Conservation (phyloP, 1,284 basidiomycete genomes). For the Rhodotorula sp. region DNA sequence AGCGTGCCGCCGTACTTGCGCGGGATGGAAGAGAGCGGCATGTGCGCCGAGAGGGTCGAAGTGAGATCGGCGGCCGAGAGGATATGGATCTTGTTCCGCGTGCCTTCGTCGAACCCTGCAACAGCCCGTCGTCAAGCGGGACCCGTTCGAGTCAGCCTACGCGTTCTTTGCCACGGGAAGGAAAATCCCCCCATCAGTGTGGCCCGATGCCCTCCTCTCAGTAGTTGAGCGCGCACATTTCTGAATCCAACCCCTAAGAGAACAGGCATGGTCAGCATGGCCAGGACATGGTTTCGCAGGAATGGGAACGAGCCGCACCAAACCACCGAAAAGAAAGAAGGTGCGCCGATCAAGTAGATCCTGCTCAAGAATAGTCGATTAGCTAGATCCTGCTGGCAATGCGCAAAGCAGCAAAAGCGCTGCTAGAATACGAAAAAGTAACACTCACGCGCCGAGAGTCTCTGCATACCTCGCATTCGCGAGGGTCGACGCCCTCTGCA, state of each 20-base stretch:
- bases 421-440: too few species aligned
- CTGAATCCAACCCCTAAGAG: slow-evolving; percentile 66
- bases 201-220: too few species aligned
- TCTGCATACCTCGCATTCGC: slow-evolving; percentile 80
- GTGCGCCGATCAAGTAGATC: slow-evolving; percentile 66
- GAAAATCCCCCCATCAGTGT: too few species aligned
- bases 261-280: slow-evolving; percentile 7
- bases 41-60: slow-evolving; percentile 47
- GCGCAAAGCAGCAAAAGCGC: not conserved
- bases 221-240: too few species aligned
- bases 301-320: not conserved
- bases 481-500: slow-evolving; percentile 68
- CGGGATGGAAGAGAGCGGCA: slow-evolving; percentile 62
- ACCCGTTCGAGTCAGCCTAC: not conserved
- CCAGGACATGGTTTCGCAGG: not conserved
- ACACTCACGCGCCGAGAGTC: slow-evolving; percentile 43
- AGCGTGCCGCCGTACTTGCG: slow-evolving; percentile 58
- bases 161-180: too few species aligned
- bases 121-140: not conserved
- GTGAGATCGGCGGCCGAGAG: slow-evolving; percentile 32
- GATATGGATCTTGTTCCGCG: slow-evolving; percentile 40
- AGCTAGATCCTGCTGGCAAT: slow-evolving; percentile 46
- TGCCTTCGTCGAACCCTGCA: slow-evolving; percentile 30
- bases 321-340: slow-evolving; percentile 59
- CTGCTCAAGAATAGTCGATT: not conserved